Base-by-base conservation (phyloP, 2,329 filamentous ascomycete genomes). In the Colletotrichum costaricense region DNA sequence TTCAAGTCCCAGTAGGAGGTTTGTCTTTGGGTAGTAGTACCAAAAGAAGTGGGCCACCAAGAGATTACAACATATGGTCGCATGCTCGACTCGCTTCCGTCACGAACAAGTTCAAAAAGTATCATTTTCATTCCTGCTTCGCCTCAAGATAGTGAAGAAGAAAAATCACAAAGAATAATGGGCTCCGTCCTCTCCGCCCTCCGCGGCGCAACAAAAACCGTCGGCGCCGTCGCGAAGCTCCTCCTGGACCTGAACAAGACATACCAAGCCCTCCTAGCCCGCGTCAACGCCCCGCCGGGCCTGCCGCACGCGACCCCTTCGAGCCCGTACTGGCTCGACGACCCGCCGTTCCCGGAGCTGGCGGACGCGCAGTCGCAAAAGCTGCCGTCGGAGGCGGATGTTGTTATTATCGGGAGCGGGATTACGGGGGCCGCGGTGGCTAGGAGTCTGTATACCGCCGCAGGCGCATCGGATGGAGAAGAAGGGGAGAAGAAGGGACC, bases 371-470 rank as follows among this genome's bases (percentile, higher is more conserved):
- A 79, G 38, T 82, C 80, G 3, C 74, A 78, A 2, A 71, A 74
- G 2, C 76, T 88, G 8, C 84, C 86, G 0, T 57, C 76, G 2
- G 77, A 80, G 7, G 84, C 83, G 6, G 88, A 90, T 69, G 78
- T 89, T 2, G 84, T 87, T 22, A 84, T 90, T 54, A 85, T 90
- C 74, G 88, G 89, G 26, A 89, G 87, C 46, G 89, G 89, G 1
- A 89, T 90, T 72, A 86, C 88, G 2, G 87, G 84, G 11, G 84
- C 82, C 3, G 81, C 82, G 24, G 78, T 85, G 19, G 84, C 83
- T 4, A 77, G 82, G 69, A 63, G 70, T 1, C 12, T 76, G 14
- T 74, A 77, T 11, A 57, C 63, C n/a, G 60, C 60, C 14, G 30
- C 14, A 22, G 42, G n/a, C n/a, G 42, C 8, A 22, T 49, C 42